Conservation (phyloP, 306 rosid species). For the Prunus dulcis region DNA sequence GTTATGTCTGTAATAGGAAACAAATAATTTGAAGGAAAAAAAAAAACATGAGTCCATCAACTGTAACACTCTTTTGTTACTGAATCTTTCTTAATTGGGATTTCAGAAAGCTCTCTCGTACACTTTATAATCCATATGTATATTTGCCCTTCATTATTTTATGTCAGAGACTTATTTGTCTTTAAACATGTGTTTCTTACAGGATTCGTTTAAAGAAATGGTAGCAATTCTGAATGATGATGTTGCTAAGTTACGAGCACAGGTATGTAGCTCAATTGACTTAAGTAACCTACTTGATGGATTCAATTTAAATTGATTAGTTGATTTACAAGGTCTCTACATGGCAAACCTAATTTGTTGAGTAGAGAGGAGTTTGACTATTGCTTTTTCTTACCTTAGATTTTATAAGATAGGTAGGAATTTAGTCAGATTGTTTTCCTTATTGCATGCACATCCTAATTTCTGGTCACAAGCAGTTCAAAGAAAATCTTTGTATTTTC, state of each 20-base stretch:
- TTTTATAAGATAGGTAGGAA: background rate
- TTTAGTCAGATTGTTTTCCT: conserved; percentile 1
- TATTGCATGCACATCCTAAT: conserved; percentile 24
- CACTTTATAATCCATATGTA: background rate
- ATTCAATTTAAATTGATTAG: conserved; percentile 12
- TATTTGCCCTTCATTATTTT: background rate
- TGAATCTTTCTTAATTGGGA: background rate
- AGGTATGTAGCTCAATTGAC: conserved; percentile 48
- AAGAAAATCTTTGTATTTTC: conserved; percentile 35
- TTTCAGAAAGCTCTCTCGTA: background rate
- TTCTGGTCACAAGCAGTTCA: conserved; percentile 29
- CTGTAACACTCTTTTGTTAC: background rate
- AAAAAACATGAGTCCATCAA: background rate
- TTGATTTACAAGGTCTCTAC: background rate
- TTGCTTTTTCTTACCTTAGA: background rate
- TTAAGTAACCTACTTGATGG: conserved; percentile 18
- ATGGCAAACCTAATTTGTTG: conserved; percentile 1
- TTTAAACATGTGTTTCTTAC: conserved; percentile 30
- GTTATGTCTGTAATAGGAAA: background rate
- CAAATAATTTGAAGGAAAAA: background rate
- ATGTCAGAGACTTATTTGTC: conserved; percentile 1
- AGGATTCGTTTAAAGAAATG: conserved; percentile 53
- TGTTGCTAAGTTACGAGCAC: conserved; percentile 43
- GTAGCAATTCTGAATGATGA: conserved; percentile 44
- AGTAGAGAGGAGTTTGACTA: background rate